Evolutionary conservation across 441 rosid genomes (phyloP).

Genomic region (Gossypium lobatum): DNA sequence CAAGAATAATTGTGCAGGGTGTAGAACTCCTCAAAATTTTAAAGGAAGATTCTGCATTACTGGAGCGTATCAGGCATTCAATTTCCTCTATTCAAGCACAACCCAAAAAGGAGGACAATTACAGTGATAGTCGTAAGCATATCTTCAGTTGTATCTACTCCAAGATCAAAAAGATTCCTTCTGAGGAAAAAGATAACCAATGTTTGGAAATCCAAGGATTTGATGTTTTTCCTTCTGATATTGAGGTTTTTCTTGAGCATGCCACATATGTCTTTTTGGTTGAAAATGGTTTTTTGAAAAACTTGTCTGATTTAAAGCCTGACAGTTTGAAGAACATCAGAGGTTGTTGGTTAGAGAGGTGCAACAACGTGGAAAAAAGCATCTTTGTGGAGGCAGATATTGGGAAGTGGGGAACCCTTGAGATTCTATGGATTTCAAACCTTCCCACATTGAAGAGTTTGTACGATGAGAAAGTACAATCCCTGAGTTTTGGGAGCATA

Average conservation of each 20-base stretch:
- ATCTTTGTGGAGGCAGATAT: conserved; percentile 25
- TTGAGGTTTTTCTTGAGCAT: conserved; percentile 19
- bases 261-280: conserved; percentile 31
- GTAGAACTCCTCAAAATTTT: conserved; percentile 10
- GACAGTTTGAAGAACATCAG: conserved; percentile 13
- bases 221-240: conserved; percentile 17
- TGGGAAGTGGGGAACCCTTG: conserved; percentile 18
- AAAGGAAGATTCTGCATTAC: conserved; percentile 7
- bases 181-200: neutral
- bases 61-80: conserved; percentile 6
- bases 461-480: conserved; percentile 11
- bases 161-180: conserved; percentile 12
- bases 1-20: conserved; percentile 14
- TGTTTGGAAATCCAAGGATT: conserved; percentile 30
- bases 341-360: conserved; percentile 36
- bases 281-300: conserved; percentile 18
- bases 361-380: conserved; percentile 22
- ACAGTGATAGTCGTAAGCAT: conserved; percentile 8
- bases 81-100: conserved; percentile 13
- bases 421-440: conserved; percentile 37
- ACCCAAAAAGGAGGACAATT: neutral
- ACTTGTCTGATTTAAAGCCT: conserved; percentile 20
- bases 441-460: conserved; percentile 29
- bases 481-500: conserved; percentile 24
- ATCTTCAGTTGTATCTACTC: conserved; percentile 20